A percentile compares a stretch with the other conserved stretches of the same genome.
phyloP scores from a whole-genome alignment of 257 asterid species.

The Coffea canephora region DNA sequence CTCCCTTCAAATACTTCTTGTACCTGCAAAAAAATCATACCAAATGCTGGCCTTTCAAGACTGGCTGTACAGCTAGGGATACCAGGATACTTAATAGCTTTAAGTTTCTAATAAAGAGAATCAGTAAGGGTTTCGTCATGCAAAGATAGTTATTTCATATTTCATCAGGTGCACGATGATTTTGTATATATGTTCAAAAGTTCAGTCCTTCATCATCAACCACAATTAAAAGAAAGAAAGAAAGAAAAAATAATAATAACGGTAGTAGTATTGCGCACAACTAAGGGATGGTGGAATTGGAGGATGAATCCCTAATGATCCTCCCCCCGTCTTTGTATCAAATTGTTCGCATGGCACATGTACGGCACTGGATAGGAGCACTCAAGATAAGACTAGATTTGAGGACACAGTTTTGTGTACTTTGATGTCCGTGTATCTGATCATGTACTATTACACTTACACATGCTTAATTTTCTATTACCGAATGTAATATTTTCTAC shows the following conservation, averaged over 20 bases:
- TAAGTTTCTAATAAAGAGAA: too few relatives aligned
- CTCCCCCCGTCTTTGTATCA: background rate
- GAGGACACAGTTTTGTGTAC: conserved; percentile 40
- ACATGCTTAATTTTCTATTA: conserved; percentile 13
- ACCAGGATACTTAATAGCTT: background rate
- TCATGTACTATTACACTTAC: background rate
- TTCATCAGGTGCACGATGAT: background rate
- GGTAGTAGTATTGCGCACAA: background rate
- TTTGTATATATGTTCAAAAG: background rate
- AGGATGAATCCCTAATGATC: background rate
- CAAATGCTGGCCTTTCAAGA: conserved; percentile 15
- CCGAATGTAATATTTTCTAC: conserved; percentile 20
- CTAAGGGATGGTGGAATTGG: background rate
- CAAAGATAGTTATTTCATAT: too few relatives aligned
- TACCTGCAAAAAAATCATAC: conserved; percentile 3
- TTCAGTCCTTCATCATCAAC: background rate
- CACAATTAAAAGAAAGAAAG: too few relatives aligned
- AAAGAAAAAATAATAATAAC: too few relatives aligned
- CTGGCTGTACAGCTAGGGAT: background rate
- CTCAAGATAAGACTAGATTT: conserved; percentile 23
- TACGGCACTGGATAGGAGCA: conserved; percentile 12
- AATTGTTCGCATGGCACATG: conserved; percentile 40
- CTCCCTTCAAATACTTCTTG: conserved; percentile 1
- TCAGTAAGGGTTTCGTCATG: too few relatives aligned
- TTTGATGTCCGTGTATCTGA: conserved; percentile 37